These are phyloP conservation scores for Parasitella parasitica DNA, from an alignment of 371 early-diverging fungal species.

Conservation along the genomic window DNA sequence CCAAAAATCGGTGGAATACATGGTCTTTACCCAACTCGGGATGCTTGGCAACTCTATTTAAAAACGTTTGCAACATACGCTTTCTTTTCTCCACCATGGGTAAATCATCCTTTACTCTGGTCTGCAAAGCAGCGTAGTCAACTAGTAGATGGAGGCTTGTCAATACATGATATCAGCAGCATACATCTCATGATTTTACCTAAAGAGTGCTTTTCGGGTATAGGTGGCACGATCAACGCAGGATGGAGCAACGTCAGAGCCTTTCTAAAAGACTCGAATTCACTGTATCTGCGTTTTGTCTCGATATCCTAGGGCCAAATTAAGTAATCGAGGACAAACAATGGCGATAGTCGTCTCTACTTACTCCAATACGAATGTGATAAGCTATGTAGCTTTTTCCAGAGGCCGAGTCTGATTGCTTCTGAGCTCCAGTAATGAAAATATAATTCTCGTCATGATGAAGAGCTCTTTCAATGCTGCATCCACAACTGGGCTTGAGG, in stretches of 20 bases:
- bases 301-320: not conserved
- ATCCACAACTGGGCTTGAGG: slow-evolving; percentile 25
- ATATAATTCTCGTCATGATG: slow-evolving; percentile 33
- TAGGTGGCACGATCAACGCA: slow-evolving; percentile 85
- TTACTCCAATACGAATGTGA: slow-evolving; percentile 58
- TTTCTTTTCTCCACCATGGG: slow-evolving; percentile 87
- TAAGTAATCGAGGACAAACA: not conserved
- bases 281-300: slow-evolving; percentile 73
- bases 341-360: not conserved
- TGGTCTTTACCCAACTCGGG: slow-evolving; percentile 85
- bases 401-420: slow-evolving; percentile 37
- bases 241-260: slow-evolving; percentile 78
- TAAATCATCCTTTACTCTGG: slow-evolving; percentile 87
- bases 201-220: slow-evolving; percentile 64
- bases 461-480: slow-evolving; percentile 32
- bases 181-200: not conserved
- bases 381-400: slow-evolving; percentile 56
- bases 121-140: slow-evolving; percentile 82
- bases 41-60: slow-evolving; percentile 87
- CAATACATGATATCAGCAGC: no score
- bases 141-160: slow-evolving; percentile 42
- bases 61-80: slow-evolving; percentile 90
- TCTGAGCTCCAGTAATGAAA: slow-evolving; percentile 42
- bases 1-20: slow-evolving; percentile 88
- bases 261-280: slow-evolving; percentile 87